Conservation (phyloP, 2,329 filamentous ascomycete genomes). For the Arthrobotrys megalospora region DNA sequence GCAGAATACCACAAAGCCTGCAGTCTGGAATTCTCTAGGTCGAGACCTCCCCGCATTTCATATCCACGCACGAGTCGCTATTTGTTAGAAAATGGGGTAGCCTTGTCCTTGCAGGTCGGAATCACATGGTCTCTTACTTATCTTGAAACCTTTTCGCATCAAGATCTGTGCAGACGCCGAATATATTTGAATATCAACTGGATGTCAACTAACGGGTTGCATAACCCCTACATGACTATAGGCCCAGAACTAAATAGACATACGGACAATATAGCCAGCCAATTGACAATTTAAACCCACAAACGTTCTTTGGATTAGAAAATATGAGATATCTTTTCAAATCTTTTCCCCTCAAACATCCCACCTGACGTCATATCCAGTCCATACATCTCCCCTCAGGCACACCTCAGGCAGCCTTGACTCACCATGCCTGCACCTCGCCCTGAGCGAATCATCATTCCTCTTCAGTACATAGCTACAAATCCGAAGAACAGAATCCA, state of each 20-base stretch:
- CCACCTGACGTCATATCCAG: background rate
- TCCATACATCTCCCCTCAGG: background rate
- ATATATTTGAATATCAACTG: background rate
- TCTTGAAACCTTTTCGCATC: constrained; percentile 16
- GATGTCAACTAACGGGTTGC: background rate
- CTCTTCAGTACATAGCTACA: background rate
- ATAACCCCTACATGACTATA: background rate
- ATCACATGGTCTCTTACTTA: constrained; percentile 21
- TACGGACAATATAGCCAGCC: background rate
- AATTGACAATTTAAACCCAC: background rate
- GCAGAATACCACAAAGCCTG: constrained; percentile 26
- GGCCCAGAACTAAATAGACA: background rate
- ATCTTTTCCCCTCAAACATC: background rate
- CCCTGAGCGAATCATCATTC: background rate
- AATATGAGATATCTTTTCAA: background rate
- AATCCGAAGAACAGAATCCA: background rate
- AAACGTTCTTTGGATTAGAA: background rate
- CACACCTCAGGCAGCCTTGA: constrained; percentile 23
- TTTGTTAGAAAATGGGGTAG: background rate
- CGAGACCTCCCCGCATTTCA: constrained; percentile 9
- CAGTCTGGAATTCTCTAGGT: constrained; percentile 7
- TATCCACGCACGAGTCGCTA: background rate
- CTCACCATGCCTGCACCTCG: background rate
- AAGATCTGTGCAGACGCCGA: constrained; percentile 12
- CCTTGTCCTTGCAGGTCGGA: constrained; percentile 3